phyloP scores from a whole-genome alignment of 129 eudicot genomes.

The Saposhnikovia divaricata region DNA sequence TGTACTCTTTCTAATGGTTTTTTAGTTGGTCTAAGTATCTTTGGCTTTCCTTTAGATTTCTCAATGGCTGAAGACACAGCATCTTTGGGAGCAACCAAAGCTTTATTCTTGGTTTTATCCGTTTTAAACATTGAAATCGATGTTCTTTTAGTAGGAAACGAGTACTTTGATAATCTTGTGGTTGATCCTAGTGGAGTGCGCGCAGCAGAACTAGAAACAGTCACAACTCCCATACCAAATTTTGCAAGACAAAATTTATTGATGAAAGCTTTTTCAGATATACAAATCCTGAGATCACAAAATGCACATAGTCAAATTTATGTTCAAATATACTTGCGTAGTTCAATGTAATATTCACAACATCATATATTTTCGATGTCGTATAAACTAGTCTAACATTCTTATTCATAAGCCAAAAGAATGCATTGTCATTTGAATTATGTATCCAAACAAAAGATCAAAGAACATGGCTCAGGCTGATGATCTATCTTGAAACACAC shows the following conservation, averaged over 20 bases:
- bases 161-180: slow-evolving; percentile 33
- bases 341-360: neutral
- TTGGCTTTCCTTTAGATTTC: slow-evolving; percentile 46
- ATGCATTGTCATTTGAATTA: neutral
- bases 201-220: slow-evolving; percentile 83
- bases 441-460: neutral
- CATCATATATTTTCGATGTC: neutral
- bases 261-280: neutral
- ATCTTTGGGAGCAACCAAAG: slow-evolving; percentile 55
- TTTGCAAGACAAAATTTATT: slow-evolving; percentile 10
- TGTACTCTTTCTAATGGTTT: slow-evolving; percentile 54
- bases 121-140: slow-evolving; percentile 52
- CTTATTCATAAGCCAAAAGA: neutral
- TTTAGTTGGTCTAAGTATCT: slow-evolving; percentile 38
- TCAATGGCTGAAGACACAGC: slow-evolving; percentile 44
- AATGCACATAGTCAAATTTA: neutral
- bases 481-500: neutral
- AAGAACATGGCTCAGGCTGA: neutral
- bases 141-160: slow-evolving; percentile 36
- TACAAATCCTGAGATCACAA: slow-evolving; percentile 26
- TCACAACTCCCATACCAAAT: slow-evolving; percentile 91
- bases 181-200: slow-evolving; percentile 60
- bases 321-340: neutral
- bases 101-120: slow-evolving; percentile 42
- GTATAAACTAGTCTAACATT: neutral